A percentile compares a stretch with the other conserved stretches of the same genome.
Conservation (phyloP, 495 filamentous ascomycete species). For the Podospora pseudocomata region DNA sequence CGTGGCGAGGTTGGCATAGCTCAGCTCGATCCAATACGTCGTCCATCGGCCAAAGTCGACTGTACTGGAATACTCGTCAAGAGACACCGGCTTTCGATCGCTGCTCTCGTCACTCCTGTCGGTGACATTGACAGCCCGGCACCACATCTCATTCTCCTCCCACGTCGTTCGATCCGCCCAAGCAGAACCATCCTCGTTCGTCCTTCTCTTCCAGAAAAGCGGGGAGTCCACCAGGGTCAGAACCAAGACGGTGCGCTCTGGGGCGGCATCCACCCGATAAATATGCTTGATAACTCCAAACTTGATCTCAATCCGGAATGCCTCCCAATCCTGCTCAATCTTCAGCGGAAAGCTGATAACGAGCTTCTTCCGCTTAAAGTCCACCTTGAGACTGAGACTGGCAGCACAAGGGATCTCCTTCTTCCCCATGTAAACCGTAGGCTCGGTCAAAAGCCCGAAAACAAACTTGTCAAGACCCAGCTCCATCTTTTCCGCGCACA, state of each 20-base stretch:
- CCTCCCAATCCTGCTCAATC: constrained; percentile 1
- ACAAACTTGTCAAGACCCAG: constrained; percentile 37
- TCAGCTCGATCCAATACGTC: constrained; percentile 57
- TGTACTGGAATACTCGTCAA: constrained; percentile 53
- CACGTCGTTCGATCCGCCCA: constrained; percentile 51
- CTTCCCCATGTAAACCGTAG: constrained; percentile 49
- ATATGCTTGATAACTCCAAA: constrained; percentile 61
- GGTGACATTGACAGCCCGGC: constrained; percentile 67
- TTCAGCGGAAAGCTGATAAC: constrained; percentile 36
- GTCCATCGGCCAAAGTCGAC: constrained; percentile 83
- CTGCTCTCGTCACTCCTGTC: constrained; percentile 35
- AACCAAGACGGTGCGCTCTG: constrained; percentile 43
- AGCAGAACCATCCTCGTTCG: constrained; percentile 39
- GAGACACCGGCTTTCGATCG: constrained; percentile 43
- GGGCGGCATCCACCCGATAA: constrained; percentile 40
- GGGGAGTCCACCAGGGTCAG: constrained; percentile 65
- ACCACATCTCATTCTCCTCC: constrained; percentile 69
- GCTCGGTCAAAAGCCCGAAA: constrained; percentile 53
- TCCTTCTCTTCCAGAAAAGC: constrained; percentile 54
- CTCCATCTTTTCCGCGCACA: constrained; percentile 28
- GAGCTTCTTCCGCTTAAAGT: constrained; percentile 43
- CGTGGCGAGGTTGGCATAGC: constrained; percentile 20
- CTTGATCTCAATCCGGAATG: constrained; percentile 55
- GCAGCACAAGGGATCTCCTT: constrained; percentile 24
- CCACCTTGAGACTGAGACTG: constrained; percentile 34